phyloP scores from a whole-genome alignment of 345 rosid genomes.

The Jatropha curcas region DNA sequence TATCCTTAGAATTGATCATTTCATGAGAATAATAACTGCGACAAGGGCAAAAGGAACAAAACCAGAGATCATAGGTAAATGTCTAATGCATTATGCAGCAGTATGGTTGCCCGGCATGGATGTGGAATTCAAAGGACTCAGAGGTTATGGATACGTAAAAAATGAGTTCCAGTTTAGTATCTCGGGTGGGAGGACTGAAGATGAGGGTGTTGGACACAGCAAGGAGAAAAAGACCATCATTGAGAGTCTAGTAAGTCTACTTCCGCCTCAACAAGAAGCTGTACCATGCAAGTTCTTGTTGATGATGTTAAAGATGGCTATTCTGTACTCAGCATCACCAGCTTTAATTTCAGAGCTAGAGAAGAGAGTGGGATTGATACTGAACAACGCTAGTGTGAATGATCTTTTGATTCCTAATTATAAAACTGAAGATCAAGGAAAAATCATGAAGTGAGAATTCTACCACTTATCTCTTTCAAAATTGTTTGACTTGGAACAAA shows the following conservation, averaged over 20 bases:
- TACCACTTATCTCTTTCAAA: slow-evolving; percentile 13
- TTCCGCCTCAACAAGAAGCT: slow-evolving; percentile 62
- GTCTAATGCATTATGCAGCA: slow-evolving; percentile 62
- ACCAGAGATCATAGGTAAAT: slow-evolving; percentile 55
- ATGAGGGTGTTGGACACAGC: slow-evolving; percentile 32
- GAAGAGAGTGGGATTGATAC: slow-evolving; percentile 56
- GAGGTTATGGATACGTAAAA: slow-evolving; percentile 58
- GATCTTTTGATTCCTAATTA: slow-evolving; percentile 82
- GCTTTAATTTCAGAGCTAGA: slow-evolving; percentile 81
- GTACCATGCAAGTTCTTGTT: slow-evolving; percentile 67
- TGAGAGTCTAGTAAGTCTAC: slow-evolving; percentile 71
- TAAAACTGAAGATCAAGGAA: slow-evolving; percentile 52
- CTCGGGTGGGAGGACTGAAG: slow-evolving; percentile 36
- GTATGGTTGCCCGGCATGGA: slow-evolving; percentile 54
- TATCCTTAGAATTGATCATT: slow-evolving; percentile 60
- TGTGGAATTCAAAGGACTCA: slow-evolving; percentile 55
- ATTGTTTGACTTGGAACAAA: slow-evolving; percentile 7
- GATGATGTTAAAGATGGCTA: slow-evolving; percentile 71
- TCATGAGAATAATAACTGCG: slow-evolving; percentile 67
- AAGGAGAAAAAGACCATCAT: slow-evolving; percentile 57
- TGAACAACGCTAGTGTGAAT: slow-evolving; percentile 65
- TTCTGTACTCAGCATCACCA: slow-evolving; percentile 65
- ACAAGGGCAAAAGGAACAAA: slow-evolving; percentile 53
- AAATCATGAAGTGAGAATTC: slow-evolving; percentile 44
- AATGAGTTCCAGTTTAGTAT: slow-evolving; percentile 63